Conservation (phyloP, 805 yeast genomes). For the Metschnikowia aberdeeniae region DNA sequence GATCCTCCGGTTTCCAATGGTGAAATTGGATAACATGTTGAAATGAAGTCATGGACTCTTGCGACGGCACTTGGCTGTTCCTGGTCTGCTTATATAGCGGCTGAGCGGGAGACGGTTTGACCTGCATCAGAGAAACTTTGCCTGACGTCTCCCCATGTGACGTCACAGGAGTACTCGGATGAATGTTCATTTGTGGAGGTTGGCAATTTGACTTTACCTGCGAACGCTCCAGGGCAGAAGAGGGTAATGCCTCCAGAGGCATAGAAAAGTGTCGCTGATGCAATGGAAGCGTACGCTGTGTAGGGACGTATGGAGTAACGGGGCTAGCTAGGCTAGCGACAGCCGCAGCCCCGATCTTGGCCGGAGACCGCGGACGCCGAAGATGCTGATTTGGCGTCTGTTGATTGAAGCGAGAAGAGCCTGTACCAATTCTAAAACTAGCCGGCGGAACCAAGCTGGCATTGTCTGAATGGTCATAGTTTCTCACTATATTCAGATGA, state of each 20-base stretch:
- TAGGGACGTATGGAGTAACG: conserved; percentile 28
- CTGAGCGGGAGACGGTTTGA: conserved; percentile 40
- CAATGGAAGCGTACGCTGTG: conserved; percentile 17
- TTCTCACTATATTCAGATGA: conserved; percentile 5
- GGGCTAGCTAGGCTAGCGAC: conserved; percentile 48
- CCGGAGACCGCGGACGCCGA: conserved; percentile 58
- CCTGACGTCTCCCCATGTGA: conserved; percentile 14
- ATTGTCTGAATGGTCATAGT: conserved; percentile 21
- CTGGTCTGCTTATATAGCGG: conserved; percentile 33
- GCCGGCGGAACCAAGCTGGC: conserved; percentile 32
- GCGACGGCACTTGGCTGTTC: conserved; percentile 32
- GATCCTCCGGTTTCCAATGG: conserved; percentile 50
- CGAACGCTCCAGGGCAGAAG: conserved; percentile 3
- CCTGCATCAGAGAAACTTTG: conserved; percentile 36
- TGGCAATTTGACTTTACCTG: conserved; percentile 2
- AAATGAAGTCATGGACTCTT: conserved; percentile 43
- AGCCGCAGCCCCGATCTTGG: conserved; percentile 69
- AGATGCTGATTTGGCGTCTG: conserved; percentile 10
- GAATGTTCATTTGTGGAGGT: neutral
- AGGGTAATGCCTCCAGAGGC: conserved; percentile 28
- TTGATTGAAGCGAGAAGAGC: conserved; percentile 15
- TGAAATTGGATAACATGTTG: conserved; percentile 54
- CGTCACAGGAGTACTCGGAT: neutral
- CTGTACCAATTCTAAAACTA: conserved; percentile 33
- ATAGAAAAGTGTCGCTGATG: conserved; percentile 43